phyloP scores from a whole-genome alignment of 257 asterid genomes.

The Gardenia jasminoides region DNA sequence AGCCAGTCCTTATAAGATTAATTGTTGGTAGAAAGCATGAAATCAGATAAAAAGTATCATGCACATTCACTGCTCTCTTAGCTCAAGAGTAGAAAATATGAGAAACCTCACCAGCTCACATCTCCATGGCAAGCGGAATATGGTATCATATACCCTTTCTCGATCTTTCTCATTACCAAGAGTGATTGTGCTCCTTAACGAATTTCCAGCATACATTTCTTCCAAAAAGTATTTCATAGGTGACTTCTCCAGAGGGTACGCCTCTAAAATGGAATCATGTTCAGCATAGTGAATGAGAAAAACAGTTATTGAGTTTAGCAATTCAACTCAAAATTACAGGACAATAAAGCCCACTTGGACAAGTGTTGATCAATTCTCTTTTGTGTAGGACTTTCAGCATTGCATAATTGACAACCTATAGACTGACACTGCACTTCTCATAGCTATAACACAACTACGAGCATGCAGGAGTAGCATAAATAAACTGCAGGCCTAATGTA shows the following conservation, averaged over 20 bases:
- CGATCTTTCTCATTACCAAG: slow-evolving; percentile 82
- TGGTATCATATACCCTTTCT: slow-evolving; percentile 92
- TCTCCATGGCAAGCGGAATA: slow-evolving; percentile 96
- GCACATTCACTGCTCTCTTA: background rate
- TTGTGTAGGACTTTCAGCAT: background rate
- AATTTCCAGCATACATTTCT: slow-evolving; percentile 84
- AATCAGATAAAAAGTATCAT: background rate
- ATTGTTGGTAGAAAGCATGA: slow-evolving; percentile 2
- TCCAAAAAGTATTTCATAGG: slow-evolving; percentile 88
- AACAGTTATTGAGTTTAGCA: background rate
- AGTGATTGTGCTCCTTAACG: slow-evolving; percentile 80
- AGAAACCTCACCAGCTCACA: slow-evolving; percentile 79
- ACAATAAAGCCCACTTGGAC: background rate
- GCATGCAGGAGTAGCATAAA: background rate
- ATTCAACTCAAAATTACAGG: background rate
- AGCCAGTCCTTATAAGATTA: background rate
- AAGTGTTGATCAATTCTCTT: background rate
- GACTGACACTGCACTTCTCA: background rate
- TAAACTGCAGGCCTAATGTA: background rate
- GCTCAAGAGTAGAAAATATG: slow-evolving; percentile 14
- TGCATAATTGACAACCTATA: background rate
- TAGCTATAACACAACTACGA: background rate
- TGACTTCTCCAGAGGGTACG: slow-evolving; percentile 61
- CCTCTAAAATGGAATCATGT: slow-evolving; percentile 36
- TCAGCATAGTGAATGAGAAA: slow-evolving; percentile 24